A percentile compares a stretch with the other conserved stretches of the same genome.
Conservation (phyloP, 495 filamentous ascomycete species). For the Pseudomonodictys pantanalensis region DNA sequence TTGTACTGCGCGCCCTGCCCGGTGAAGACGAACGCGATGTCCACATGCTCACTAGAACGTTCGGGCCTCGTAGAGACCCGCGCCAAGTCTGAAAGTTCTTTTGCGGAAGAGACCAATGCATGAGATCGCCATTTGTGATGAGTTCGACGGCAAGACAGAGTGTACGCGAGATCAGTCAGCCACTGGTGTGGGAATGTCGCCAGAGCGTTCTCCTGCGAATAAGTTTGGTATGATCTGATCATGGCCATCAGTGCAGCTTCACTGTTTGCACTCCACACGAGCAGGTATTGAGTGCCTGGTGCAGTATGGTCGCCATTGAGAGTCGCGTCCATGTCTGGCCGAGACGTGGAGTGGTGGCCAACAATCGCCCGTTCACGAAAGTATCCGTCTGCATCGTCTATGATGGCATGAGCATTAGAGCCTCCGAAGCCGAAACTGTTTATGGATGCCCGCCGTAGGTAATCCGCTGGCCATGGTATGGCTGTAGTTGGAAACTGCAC, state of each 20-base stretch:
- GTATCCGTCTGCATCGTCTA: slow-evolving; percentile 1
- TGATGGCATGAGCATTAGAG: slow-evolving; percentile 18
- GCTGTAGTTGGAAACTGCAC: slow-evolving; percentile 6
- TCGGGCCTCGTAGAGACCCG: slow-evolving; percentile 31
- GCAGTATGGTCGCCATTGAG: background rate
- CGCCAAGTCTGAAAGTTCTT: background rate
- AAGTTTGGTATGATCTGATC: background rate
- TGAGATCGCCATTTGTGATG: background rate
- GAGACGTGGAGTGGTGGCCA: background rate
- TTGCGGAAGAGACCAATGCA: background rate
- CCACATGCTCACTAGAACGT: background rate
- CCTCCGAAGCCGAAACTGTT: slow-evolving; percentile 24
- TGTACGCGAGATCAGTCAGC: background rate
- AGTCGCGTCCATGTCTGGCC: background rate
- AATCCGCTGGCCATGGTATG: slow-evolving; percentile 13
- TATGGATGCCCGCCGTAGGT: background rate
- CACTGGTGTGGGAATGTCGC: background rate
- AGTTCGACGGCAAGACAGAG: background rate
- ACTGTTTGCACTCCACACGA: background rate
- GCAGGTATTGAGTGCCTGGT: background rate
- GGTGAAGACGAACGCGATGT: background rate
- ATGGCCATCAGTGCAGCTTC: background rate
- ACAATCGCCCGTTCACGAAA: background rate
- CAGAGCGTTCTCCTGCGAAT: background rate
- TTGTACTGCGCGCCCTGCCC: slow-evolving; percentile 9